Percentiles rank a stretch among this genome's conserved stretches.
phyloP scores from a whole-genome alignment of 352 stramenopile genomes.

The Blastocystis sp. region DNA sequence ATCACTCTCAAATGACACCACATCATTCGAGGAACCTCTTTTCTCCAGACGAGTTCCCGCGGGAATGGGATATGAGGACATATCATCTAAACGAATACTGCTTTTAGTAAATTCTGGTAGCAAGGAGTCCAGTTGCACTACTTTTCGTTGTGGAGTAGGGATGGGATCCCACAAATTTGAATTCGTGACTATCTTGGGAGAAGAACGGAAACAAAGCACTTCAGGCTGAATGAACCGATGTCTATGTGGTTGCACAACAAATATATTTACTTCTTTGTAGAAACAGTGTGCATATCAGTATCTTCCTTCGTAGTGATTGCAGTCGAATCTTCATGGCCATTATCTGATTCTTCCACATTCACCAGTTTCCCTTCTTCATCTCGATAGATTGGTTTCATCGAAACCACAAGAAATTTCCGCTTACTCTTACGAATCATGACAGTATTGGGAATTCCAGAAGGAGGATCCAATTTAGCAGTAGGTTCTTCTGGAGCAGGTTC shows the following conservation, averaged over 20 bases:
- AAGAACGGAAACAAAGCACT: neutral
- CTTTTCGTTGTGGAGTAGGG: neutral
- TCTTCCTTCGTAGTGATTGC: neutral
- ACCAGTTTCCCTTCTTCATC: neutral
- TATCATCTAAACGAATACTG: neutral
- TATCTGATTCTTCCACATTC: neutral
- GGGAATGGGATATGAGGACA: neutral
- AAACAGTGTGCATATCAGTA: neutral
- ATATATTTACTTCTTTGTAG: neutral
- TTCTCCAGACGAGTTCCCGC: neutral
- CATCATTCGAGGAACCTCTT: neutral
- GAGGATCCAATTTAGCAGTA: neutral
- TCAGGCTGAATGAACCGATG: conserved; percentile 43
- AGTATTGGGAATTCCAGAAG: neutral
- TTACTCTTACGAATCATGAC: conserved; percentile 52
- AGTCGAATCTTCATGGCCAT: neutral
- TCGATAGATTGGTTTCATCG: neutral
- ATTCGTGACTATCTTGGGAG: neutral
- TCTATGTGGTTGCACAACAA: neutral
- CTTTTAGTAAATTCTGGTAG: neutral
- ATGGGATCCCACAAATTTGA: neutral
- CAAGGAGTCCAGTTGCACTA: neutral
- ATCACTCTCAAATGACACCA: neutral
- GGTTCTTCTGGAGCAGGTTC: neutral
- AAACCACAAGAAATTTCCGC: conserved; percentile 26